Base-by-base conservation (phyloP, 306 rosid species). In the Ormosia emarginata region DNA sequence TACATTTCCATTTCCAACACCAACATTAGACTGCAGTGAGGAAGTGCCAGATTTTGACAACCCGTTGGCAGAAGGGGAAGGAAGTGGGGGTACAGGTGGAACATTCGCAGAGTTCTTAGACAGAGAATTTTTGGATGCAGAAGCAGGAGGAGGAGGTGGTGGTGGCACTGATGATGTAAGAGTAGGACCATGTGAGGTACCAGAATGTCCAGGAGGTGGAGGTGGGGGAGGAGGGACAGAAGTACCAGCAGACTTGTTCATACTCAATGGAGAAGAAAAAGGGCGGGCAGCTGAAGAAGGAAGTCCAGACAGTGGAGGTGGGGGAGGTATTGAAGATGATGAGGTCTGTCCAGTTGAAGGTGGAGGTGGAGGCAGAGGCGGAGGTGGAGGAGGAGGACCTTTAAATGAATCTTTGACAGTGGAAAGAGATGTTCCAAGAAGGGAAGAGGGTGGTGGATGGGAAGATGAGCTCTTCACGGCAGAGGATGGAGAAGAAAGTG, bases 71-170 rank as follows among this genome's bases (percentile, higher is more conserved):
- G 82, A 50, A 74, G 89, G 88, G 55, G 79, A 72, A 65, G 98
- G 90, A 69, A 89, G 97, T 71, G 95, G 94, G 53, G 99, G 95
- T 79, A 87, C 84, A 43, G 92, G 92, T 43, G 92, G 97, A 81
- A 62, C 89, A 75, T 61, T 85, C 74, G 76, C 71, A 36, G 70
- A 34, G 58, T 65, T 78, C 3, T 76, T 77, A 36, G 82, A 52
- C 69, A 67, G 2, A 73, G 90, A 81, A 62, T 47, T 74, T 52
- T 65, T 79, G 24, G 84, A 8, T 24, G 75, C 73, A 83, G 84
- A 85, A 85, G 43, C 58, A 59, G 90, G 87, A 79, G 94, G 93
- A 59, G 93, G 91, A 7, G 95, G 93, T 0, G 94, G 94, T 1
- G 90, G 93, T 0, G 92, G 93, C 1, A 24, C 91, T 71, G n/a